These are phyloP conservation scores for Fusarium virguliforme DNA, from an alignment of 2,329 filamentous ascomycete genomes.

Conservation along the genomic window DNA sequence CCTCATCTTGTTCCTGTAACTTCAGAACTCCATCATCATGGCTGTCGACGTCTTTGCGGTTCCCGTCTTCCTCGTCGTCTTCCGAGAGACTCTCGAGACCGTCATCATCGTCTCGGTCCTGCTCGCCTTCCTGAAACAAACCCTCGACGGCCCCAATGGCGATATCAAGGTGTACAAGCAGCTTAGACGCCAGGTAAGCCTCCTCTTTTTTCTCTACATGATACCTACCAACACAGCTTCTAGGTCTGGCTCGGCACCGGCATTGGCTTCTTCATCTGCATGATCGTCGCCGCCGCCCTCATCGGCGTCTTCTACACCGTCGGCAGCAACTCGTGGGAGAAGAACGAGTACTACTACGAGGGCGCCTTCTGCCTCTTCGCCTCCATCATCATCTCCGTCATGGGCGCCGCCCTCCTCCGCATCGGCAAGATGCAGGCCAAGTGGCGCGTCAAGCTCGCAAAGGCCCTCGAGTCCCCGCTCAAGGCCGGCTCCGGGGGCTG, in stretches of 20 bases:
- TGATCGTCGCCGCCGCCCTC: constrained; percentile 76
- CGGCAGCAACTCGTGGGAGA: constrained; percentile 76
- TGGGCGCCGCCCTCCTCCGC: constrained; percentile 85
- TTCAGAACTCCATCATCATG: constrained; percentile 57
- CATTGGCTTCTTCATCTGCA: constrained; percentile 74
- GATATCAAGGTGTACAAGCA: constrained; percentile 77
- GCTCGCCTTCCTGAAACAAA: constrained; percentile 87
- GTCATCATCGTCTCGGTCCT: constrained; percentile 91
- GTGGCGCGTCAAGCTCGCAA: constrained; percentile 87
- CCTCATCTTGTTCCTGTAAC: constrained; percentile 11
- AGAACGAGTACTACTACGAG: constrained; percentile 84
- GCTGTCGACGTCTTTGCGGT: constrained; percentile 82
- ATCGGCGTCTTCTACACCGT: constrained; percentile 82
- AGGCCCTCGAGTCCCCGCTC: constrained; percentile 72
- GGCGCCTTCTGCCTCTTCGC: constrained; percentile 84
- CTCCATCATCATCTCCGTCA: constrained; percentile 83
- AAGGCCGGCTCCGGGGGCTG: constrained; percentile 60
- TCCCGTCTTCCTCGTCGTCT: constrained; percentile 91
- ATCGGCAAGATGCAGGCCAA: constrained; percentile 88
- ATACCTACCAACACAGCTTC: constrained; percentile 18
- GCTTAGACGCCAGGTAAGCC: constrained; percentile 74
- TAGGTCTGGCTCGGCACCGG: constrained; percentile 75
- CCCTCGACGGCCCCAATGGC: constrained; percentile 74
- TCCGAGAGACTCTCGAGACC: constrained; percentile 87
- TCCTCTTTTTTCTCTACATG: neutral